phyloP scores from a whole-genome alignment of 108 stramenopile species.

The Cylindrotheca closterium region DNA sequence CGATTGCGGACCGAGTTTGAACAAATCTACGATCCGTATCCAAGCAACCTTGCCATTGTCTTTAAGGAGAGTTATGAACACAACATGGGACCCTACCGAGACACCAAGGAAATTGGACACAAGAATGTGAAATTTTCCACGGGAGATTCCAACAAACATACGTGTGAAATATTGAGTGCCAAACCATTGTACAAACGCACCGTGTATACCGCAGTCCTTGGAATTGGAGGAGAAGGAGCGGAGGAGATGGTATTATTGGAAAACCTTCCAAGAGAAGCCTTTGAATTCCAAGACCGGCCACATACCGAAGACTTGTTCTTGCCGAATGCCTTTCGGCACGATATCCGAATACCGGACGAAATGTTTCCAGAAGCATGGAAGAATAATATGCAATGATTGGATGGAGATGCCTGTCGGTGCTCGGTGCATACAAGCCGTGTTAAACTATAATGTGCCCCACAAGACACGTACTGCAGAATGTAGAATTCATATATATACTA shows the following conservation, averaged over 20 bases:
- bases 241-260: slow-evolving; percentile 9
- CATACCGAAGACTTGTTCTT: slow-evolving; percentile 51
- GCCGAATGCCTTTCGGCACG: slow-evolving; percentile 52
- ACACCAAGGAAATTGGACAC: neutral
- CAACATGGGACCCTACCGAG: neutral
- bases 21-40: slow-evolving; percentile 15
- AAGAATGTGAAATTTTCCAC: neutral
- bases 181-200: neutral
- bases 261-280: slow-evolving; percentile 39
- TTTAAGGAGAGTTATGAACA: neutral
- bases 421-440: no score
- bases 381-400: slow-evolving; percentile 30
- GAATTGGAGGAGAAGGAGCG: neutral
- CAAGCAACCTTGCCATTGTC: slow-evolving; percentile 2
- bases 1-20: slow-evolving; percentile 4
- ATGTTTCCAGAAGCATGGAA: slow-evolving; percentile 61
- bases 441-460: no score
- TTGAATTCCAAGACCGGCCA: slow-evolving; percentile 38
- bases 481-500: no score
- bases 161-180: slow-evolving; percentile 15
- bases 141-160: neutral
- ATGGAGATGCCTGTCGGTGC: no score
- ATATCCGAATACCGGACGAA: slow-evolving; percentile 49
- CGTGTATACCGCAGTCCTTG: slow-evolving; percentile 16
- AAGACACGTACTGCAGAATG: no score